Conservation (phyloP, 2,329 filamentous ascomycete genomes). For the Penicillium sp. region DNA sequence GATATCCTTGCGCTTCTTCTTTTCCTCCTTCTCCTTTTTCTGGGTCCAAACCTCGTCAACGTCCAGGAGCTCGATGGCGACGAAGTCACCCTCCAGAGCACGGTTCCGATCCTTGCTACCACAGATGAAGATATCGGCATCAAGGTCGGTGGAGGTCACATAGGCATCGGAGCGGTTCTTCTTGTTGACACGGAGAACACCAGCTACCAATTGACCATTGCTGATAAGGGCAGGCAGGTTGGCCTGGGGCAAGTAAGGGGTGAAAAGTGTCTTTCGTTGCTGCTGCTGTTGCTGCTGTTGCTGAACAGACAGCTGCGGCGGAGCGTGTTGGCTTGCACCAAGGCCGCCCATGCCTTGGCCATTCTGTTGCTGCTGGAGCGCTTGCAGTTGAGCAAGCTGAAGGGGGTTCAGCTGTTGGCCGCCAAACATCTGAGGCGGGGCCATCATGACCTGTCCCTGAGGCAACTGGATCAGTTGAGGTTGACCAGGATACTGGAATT, state of each 20-base stretch:
- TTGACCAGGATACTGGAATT: slow-evolving; percentile 86
- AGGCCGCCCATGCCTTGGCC: slow-evolving; percentile 72
- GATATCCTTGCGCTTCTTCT: slow-evolving; percentile 99
- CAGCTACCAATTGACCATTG: slow-evolving; percentile 91
- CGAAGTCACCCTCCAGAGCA: slow-evolving; percentile 91
- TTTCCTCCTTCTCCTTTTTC: slow-evolving; percentile 99
- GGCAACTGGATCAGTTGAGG: slow-evolving; percentile 84
- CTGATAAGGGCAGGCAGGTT: slow-evolving; percentile 85
- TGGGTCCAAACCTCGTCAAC: slow-evolving; percentile 98
- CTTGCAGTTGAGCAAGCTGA: slow-evolving; percentile 86
- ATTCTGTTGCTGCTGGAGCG: slow-evolving; percentile 75
- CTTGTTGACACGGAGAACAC: slow-evolving; percentile 97
- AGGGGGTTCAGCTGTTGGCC: slow-evolving; percentile 85
- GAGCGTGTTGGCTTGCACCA: slow-evolving; percentile 69
- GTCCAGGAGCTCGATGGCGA: slow-evolving; percentile 92
- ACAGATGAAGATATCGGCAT: slow-evolving; percentile 99
- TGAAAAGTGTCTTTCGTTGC: slow-evolving; percentile 97
- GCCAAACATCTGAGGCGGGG: slow-evolving; percentile 74
- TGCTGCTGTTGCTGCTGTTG: slow-evolving; percentile 75
- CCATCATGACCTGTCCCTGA: slow-evolving; percentile 78
- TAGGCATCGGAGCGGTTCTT: slow-evolving; percentile 99
- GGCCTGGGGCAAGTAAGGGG: slow-evolving; percentile 93
- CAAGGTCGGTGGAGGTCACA: slow-evolving; percentile 89
- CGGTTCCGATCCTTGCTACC: slow-evolving; percentile 98
- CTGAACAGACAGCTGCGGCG: slow-evolving; percentile 58